Percentiles rank a stretch among this genome's conserved stretches.
Evolutionary conservation across 2,329 filamentous ascomycete species (phyloP).

Genomic region (Stromatinia cepivora): DNA sequence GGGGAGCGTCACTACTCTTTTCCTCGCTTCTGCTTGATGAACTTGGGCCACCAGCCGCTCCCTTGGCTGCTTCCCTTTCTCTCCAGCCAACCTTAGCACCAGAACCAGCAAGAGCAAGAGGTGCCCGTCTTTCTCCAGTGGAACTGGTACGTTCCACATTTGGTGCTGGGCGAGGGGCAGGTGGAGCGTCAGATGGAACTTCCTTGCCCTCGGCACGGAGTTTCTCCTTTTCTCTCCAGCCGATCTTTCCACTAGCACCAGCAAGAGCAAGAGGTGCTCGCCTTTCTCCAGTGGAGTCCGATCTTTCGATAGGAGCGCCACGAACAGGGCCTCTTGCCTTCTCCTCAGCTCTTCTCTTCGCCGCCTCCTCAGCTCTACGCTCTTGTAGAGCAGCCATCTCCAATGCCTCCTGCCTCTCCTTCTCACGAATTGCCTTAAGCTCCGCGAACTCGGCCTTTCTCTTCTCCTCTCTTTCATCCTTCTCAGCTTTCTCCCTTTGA

Average conservation of each 20-base stretch:
- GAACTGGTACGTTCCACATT: slow-evolving; percentile 47
- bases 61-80: slow-evolving; percentile 57
- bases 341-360: slow-evolving; percentile 69
- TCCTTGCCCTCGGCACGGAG: slow-evolving; percentile 42
- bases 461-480: slow-evolving; percentile 75
- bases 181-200: slow-evolving; percentile 27
- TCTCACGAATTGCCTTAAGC: slow-evolving; percentile 64
- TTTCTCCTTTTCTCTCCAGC: slow-evolving; percentile 68
- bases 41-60: slow-evolving; percentile 35
- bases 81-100: slow-evolving; percentile 48
- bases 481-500: slow-evolving; percentile 82
- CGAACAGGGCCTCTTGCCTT: slow-evolving; percentile 45
- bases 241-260: slow-evolving; percentile 50
- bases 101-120: slow-evolving; percentile 50
- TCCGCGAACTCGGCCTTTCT: slow-evolving; percentile 69
- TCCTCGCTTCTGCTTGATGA: no score
- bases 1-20: slow-evolving; percentile 15
- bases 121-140: slow-evolving; percentile 16
- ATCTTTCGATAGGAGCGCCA: slow-evolving; percentile 46
- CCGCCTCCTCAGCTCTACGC: slow-evolving; percentile 84
- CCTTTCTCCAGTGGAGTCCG: slow-evolving; percentile 62
- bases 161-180: slow-evolving; percentile 39
- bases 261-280: slow-evolving; percentile 54
- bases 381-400: slow-evolving; percentile 70
- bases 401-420: slow-evolving; percentile 65